phyloP scores from a whole-genome alignment of 495 filamentous ascomycete genomes.

The Penicillium macrosclerotiorum region DNA sequence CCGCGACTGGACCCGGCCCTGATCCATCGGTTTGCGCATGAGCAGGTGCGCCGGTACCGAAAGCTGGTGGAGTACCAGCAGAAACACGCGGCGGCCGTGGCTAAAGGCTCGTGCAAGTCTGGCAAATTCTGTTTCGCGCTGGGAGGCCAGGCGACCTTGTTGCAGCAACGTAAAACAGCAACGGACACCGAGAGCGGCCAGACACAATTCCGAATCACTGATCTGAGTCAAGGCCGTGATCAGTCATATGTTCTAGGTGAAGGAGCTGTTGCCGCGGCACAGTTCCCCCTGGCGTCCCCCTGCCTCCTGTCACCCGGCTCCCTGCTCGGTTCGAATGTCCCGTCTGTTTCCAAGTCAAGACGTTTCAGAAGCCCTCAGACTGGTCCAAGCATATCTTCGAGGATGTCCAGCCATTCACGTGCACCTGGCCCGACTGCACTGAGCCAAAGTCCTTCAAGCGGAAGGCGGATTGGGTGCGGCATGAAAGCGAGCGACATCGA shows the following conservation, averaged over 20 bases:
- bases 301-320: conserved; percentile 73
- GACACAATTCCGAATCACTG: conserved; percentile 50
- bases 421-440: conserved; percentile 79
- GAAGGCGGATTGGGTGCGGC: conserved; percentile 96
- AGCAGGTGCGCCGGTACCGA: conserved; percentile 78
- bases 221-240: conserved; percentile 58
- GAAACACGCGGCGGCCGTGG: conserved; percentile 63
- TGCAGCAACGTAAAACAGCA: conserved; percentile 48
- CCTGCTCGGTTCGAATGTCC: conserved; percentile 93
- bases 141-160: conserved; percentile 56
- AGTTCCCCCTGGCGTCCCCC: conserved; percentile 77
- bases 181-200: conserved; percentile 41
- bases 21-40: conserved; percentile 78
- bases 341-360: conserved; percentile 86
- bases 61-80: conserved; percentile 68
- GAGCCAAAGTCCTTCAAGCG: conserved; percentile 96
- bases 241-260: conserved; percentile 62
- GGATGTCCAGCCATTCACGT: conserved; percentile 93
- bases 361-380: conserved; percentile 91
- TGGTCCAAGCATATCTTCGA: conserved; percentile 99
- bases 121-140: conserved; percentile 60
- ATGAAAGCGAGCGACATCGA: conserved; percentile 91
- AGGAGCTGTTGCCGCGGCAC: conserved; percentile 62
- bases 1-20: conserved; percentile 66
- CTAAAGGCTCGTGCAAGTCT: conserved; percentile 54